Percentiles rank a stretch among this genome's conserved stretches.
These are phyloP conservation scores for Porphyrellus sp. DNA, from an alignment of 1,284 basidiomycete species.

Conservation along the genomic window DNA sequence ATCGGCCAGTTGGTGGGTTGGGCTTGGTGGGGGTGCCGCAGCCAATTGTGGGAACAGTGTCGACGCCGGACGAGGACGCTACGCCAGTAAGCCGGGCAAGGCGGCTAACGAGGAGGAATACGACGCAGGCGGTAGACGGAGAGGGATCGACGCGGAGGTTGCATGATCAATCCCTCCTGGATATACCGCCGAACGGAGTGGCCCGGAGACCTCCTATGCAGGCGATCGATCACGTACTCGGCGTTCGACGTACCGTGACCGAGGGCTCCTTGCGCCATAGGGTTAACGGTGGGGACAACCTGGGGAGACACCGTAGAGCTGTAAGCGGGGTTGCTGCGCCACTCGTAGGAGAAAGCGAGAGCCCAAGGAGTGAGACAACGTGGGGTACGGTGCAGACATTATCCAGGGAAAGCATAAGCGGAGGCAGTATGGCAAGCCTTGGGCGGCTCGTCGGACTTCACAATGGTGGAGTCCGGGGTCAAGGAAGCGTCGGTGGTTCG, in stretches of 20 bases:
- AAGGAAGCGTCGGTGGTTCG: constrained; percentile 18
- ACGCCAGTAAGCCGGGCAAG: constrained; percentile 25
- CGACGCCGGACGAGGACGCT: constrained; percentile 28
- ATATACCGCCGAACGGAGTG: constrained; percentile 14
- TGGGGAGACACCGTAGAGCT: constrained; percentile 4
- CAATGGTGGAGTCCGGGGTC: constrained; percentile 31
- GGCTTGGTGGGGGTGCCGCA: constrained; percentile 31
- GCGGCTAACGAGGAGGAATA: constrained; percentile 28
- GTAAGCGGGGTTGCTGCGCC: constrained; percentile 13
- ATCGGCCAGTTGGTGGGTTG: constrained; percentile 19
- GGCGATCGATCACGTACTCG: constrained; percentile 12
- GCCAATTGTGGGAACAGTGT: constrained; percentile 26
- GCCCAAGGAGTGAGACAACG: constrained; percentile 34
- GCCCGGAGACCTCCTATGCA: constrained; percentile 20
- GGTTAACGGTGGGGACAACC: constrained; percentile 9
- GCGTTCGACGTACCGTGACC: constrained; percentile 23
- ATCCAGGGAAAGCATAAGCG: constrained; percentile 21
- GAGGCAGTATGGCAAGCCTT: constrained; percentile 29
- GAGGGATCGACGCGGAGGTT: constrained; percentile 21
- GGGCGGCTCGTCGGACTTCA: constrained; percentile 31
- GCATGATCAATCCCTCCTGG: constrained; percentile 12
- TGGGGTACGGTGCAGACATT: constrained; percentile 33
- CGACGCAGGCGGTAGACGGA: constrained; percentile 21
- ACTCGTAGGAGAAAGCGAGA: constrained; percentile 21
- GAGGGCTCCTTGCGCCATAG: constrained; percentile 14